A percentile compares a stretch with the other conserved stretches of the same genome.
Conservation (phyloP, 2,329 filamentous ascomycete genomes). For the Aspergillus sp. region DNA sequence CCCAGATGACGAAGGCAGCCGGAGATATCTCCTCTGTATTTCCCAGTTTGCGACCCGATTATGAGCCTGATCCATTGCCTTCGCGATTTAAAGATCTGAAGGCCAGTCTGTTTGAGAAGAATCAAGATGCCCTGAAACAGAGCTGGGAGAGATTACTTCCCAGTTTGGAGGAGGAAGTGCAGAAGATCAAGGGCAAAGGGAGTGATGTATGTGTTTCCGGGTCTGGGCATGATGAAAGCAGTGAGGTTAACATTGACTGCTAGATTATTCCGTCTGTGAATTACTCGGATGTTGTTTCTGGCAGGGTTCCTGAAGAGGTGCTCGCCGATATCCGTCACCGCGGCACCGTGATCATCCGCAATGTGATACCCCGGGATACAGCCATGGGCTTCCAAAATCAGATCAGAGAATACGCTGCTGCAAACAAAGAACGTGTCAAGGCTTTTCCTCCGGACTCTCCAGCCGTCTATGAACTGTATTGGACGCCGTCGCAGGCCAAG, state of each 20-base stretch:
- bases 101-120: constrained; percentile 27
- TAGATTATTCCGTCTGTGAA: constrained; percentile 38
- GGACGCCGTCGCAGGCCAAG: constrained; percentile 60
- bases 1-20: constrained; percentile 34
- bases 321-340: constrained; percentile 49
- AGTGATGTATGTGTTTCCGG: constrained; percentile 26
- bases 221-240: neutral
- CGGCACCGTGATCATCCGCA: constrained; percentile 56
- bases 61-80: constrained; percentile 35
- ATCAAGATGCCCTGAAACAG: constrained; percentile 30
- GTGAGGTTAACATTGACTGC: neutral
- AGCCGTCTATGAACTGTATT: constrained; percentile 68
- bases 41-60: constrained; percentile 37
- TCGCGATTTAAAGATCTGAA: constrained; percentile 37
- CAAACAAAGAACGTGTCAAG: constrained; percentile 46
- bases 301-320: constrained; percentile 26
- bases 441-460: constrained; percentile 60
- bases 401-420: constrained; percentile 55
- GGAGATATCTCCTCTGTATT: constrained; percentile 45
- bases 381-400: constrained; percentile 58
- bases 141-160: constrained; percentile 38
- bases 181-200: constrained; percentile 34
- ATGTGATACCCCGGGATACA: constrained; percentile 55
- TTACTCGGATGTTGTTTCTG: constrained; percentile 33
- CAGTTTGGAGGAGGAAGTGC: constrained; percentile 33